Conservation (phyloP, 1,139 yeast genomes). For the Debaryomyces nepalensis region DNA sequence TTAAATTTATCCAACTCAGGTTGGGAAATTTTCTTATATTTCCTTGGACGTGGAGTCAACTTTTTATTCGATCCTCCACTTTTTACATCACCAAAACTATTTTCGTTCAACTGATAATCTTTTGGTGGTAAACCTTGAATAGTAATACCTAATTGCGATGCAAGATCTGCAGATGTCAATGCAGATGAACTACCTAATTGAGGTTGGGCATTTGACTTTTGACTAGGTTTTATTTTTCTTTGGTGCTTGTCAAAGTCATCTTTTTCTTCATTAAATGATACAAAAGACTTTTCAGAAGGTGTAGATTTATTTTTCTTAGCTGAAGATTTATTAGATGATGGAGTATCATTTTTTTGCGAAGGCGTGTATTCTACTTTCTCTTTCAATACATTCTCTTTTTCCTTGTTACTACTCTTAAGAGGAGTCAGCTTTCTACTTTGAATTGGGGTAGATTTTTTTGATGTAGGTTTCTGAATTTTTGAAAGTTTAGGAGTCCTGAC, state of each 20-base stretch:
- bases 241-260: constrained; percentile 28
- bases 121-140: constrained; percentile 27
- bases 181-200: not conserved
- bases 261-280: constrained; percentile 25
- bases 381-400: not conserved
- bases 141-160: constrained; percentile 34
- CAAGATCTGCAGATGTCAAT: constrained; percentile 19
- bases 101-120: constrained; percentile 11
- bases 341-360: not conserved
- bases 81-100: constrained; percentile 7
- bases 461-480: constrained; percentile 6
- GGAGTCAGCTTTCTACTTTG: constrained; percentile 2
- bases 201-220: constrained; percentile 12
- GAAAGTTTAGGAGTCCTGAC: constrained; percentile 12
- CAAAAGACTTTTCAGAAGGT: constrained; percentile 14
- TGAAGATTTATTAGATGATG: constrained; percentile 10
- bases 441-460: constrained; percentile 7
- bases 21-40: not conserved
- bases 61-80: not conserved
- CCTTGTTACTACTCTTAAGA: constrained; percentile 23
- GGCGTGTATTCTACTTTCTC: not conserved
- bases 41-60: constrained; percentile 2
- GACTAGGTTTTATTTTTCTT: constrained; percentile 20
- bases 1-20: constrained; percentile 2
- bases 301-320: not conserved